Evolutionary conservation across 202 grass and related monocot species (phyloP), one percentile per base, ranked within the genome.

Genomic region (Setaria viridis): DNA sequence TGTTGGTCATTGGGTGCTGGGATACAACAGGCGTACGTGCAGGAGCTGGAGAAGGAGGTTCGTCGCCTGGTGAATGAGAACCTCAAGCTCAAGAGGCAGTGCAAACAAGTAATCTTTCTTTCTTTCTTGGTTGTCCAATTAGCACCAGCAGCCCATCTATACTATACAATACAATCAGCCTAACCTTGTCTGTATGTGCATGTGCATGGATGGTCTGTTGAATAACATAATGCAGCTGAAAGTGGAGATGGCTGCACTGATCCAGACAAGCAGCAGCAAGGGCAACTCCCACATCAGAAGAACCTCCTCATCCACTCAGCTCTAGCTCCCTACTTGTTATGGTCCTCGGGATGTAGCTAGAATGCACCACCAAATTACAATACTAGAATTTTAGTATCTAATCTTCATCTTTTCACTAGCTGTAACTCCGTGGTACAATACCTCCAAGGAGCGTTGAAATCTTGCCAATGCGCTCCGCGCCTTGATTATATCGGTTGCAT

Each of bases 11-110:
- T 62, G 21, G 55, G 7, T n/a, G 19, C 55, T n/a, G 19, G 19
- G 0, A 17, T 68, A 4, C 39, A 12, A 41, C 51, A 87, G 85
- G 93, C 93, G 33, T 87, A 92, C 47, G 81, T 88, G 87, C 88
- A 94, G 67, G 93, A 94, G 88, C 87, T 94, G 37, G 83, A 93
- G 78, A 87, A 87, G 63, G 88, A 93, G 49, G 88, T 93, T 39
- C 50, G 74, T 54, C 85, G 85, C 70, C 88, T 93, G 17, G 91
- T 90, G 85, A 86, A 85, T 55, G 85, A 90, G 77, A 93, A 93
- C 65, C 77, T 90, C 57, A 93, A 85, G 76, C 88, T 90, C 57
- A 90, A 88, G 77, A 81, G 76, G 57, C 88, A 93, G 84, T 90
- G 91, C 86, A 82, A 85, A 79, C 80, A 88, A 63, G 91, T 93